Percentiles rank a stretch among this genome's conserved stretches.
These are phyloP conservation scores for Babesia ovata DNA, from an alignment of 169 alveolate species.

Conservation along the genomic window DNA sequence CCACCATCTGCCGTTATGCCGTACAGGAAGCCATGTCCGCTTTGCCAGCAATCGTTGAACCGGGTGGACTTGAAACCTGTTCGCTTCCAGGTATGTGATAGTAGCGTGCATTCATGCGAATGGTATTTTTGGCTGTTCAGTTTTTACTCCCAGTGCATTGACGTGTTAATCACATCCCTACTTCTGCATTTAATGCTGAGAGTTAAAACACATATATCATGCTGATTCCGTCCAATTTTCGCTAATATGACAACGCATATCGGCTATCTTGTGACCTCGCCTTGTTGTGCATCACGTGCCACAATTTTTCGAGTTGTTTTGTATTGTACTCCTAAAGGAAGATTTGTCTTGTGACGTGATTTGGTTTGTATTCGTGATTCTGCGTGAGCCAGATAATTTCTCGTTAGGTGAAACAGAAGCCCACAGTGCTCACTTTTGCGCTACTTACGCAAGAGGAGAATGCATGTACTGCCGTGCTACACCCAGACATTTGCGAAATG, in stretches of 20 bases:
- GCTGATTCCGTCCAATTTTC: too few relatives aligned
- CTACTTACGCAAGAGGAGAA: slow-evolving; percentile 29
- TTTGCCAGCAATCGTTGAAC: slow-evolving; percentile 19
- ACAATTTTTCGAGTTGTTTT: too few relatives aligned
- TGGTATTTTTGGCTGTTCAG: too few relatives aligned
- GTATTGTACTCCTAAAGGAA: too few relatives aligned
- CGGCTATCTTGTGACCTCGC: too few relatives aligned
- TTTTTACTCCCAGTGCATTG: too few relatives aligned
- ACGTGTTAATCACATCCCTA: too few relatives aligned
- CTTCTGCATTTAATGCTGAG: too few relatives aligned
- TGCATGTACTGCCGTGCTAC: slow-evolving; percentile 14
- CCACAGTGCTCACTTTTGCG: slow-evolving; percentile 34
- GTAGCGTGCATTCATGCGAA: too few relatives aligned
- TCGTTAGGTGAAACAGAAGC: slow-evolving; percentile 24
- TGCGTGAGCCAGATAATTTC: neutral
- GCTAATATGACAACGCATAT: too few relatives aligned
- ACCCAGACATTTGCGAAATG: slow-evolving; percentile 30
- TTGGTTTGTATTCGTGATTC: neutral
- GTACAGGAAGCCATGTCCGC: slow-evolving; percentile 36
- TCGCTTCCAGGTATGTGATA: slow-evolving; percentile 22
- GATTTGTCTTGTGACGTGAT: neutral
- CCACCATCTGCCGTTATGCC: slow-evolving; percentile 25
- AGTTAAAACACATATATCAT: too few relatives aligned
- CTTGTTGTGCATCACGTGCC: too few relatives aligned
- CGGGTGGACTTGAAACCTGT: slow-evolving; percentile 34